Percentiles rank a stretch among this genome's conserved stretches.
Evolutionary conservation across 441 rosid species (phyloP).

Genomic region (Bocquillonia castaneifolia): DNA sequence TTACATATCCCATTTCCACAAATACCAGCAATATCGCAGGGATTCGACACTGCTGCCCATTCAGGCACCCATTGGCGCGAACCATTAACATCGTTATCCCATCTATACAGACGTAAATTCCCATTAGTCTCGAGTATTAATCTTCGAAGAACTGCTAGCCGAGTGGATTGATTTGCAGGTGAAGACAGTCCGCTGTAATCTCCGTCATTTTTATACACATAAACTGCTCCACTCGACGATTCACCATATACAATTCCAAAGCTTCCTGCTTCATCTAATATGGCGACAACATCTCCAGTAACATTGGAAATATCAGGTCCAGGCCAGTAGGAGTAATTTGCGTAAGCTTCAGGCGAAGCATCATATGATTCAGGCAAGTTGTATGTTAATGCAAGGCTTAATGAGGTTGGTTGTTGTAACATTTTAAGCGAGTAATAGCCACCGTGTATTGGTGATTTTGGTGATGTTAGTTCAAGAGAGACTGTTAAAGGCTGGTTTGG

Average conservation of each 20-base stretch:
- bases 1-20: slow-evolving; percentile 84
- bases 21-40: slow-evolving; percentile 76
- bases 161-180: slow-evolving; percentile 35
- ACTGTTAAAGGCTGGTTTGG: slow-evolving; percentile 79
- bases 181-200: slow-evolving; percentile 44
- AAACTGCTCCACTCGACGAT: slow-evolving; percentile 68
- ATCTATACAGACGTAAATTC: slow-evolving; percentile 66
- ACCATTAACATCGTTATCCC: slow-evolving; percentile 76
- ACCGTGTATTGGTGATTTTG: slow-evolving; percentile 35
- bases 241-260: slow-evolving; percentile 76
- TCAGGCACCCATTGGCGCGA: slow-evolving; percentile 79
- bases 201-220: slow-evolving; percentile 60
- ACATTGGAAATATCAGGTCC: slow-evolving; percentile 85
- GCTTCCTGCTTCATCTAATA: slow-evolving; percentile 72
- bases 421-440: slow-evolving; percentile 76
- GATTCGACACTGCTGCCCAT: slow-evolving; percentile 91
- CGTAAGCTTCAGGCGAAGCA: slow-evolving; percentile 30
- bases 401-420: slow-evolving; percentile 77
- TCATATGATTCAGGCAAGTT: slow-evolving; percentile 42
- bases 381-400: slow-evolving; percentile 78
- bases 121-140: slow-evolving; percentile 72
- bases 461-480: slow-evolving; percentile 61
- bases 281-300: slow-evolving; percentile 70
- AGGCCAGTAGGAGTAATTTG: slow-evolving; percentile 76
- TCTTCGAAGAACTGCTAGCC: slow-evolving; percentile 41